Evolutionary conservation across 108 stramenopile genomes (phyloP), one percentile per base, ranked within the genome.

Genomic region (Nitzschia sp.): DNA sequence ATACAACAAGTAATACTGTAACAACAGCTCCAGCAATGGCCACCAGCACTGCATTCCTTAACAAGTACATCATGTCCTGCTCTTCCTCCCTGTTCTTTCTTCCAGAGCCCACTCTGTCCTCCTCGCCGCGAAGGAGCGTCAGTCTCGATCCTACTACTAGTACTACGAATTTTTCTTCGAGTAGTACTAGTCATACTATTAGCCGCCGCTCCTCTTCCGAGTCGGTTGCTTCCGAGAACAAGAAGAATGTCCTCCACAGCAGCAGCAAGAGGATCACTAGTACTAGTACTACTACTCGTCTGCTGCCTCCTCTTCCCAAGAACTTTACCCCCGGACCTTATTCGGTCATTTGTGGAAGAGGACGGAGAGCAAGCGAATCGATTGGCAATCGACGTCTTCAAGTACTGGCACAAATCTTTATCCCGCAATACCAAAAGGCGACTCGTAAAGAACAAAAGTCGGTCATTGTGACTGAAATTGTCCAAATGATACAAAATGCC

Each of bases 381-480:
- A 52, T 71, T 26, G 78, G 78, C 55, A 79, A 79, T 44, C 56
- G 58, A 44, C 46, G 68, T 3, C 44, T 79, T n/a, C 21, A 21
- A 17, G 66, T 53, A 2, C 41, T 74, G 46, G 78, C 68, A 0
- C 17, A 41, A 1, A 46, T 28, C 1, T 69, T 44, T 46, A 11
- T 69, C 11, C 23, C 54, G 0, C 54, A 45, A 11, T 79, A 79
- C 47, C 38, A 34, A 22, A 26, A 59, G 16, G 68, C 63, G 3
- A 44, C 54, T 17, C 54, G 28, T 6, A 68, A 70, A 65, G 52
- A 45, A n/a, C 63, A 59, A 45, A 79, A 79, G 57, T 58, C 78
- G 17, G 8, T 9, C 3, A 64, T 79, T 33, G 72, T 79, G 17
- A 69, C 73, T 11, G 16, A 56, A 28, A 70, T 79, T 54, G 45